phyloP scores from a whole-genome alignment of 257 asterid genomes.

The Paulownia fortunei region DNA sequence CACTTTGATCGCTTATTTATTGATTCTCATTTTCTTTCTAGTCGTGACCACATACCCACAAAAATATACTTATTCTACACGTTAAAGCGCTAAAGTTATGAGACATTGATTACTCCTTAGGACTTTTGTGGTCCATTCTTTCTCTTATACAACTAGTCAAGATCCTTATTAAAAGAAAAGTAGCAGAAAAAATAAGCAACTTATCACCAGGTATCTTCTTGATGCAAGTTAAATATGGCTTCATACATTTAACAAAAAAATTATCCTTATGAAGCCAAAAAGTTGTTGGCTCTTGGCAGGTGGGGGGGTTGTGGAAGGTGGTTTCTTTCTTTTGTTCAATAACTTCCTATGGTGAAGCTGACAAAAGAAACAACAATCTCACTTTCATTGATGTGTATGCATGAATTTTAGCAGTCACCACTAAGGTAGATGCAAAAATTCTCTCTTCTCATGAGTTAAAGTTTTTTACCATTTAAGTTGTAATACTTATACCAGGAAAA shows the following conservation, averaged over 20 bases:
- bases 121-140: constrained; percentile 22
- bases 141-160: neutral
- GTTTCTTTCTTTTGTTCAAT: neutral
- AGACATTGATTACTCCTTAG: neutral
- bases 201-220: constrained; percentile 3
- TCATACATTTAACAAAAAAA: constrained; percentile 9
- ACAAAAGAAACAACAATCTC: neutral
- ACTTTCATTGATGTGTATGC: neutral
- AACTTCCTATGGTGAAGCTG: constrained; percentile 3
- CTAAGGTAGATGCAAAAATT: neutral
- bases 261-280: neutral
- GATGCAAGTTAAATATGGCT: constrained; percentile 14
- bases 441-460: neutral
- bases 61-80: neutral
- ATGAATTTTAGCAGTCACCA: neutral
- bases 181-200: constrained; percentile 31
- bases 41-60: neutral
- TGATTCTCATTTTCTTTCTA: neutral
- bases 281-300: constrained; percentile 11
- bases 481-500: too few species aligned
- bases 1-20: too few species aligned
- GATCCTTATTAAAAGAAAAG: constrained; percentile 1
- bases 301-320: neutral
- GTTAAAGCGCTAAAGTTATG: neutral
- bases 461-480: neutral